Evolutionary conservation across 164 flowering plant genomes (phyloP), one percentile per base, ranked within the genome.

Genomic region (Stephania cephalantha): DNA sequence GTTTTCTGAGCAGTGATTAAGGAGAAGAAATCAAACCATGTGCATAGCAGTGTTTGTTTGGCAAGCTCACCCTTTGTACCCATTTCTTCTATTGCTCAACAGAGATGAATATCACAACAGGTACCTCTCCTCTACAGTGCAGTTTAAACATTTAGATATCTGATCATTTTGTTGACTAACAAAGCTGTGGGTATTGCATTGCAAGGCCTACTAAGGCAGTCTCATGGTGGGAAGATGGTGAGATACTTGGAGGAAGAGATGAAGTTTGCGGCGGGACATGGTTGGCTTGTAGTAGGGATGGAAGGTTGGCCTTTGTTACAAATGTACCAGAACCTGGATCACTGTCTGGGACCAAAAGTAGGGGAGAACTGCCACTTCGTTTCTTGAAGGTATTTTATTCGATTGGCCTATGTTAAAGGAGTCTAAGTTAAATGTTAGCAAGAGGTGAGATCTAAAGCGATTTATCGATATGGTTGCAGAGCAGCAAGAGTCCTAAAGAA

Each of bases 221-320:
- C 67, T 79, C 55, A 48, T 94, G 96, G 97, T 94, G 98, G 98
- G 87, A 85, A 65, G 90, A 78, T 61, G 83, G 79, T 22, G 81
- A 87, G 64, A 86, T 92, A 73, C 64, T 91, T 72, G 98, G 97
- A 6, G 98, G 98, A 2, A 87, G 90, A 81, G 98, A 95, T 77
- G 90, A 74, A 73, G 58, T 80, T 44, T 97, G 88, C 2, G 98
- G 97, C 22, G 97, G 97, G 22, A 91, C 98, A 20, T 94, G 98
- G 98, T 61, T 94, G 81, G 98, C 89, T 72, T 91, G 83, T 76
- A 75, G 83, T 2, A 84, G 75, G 80, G 66, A 81, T 73, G 97
- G 97, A 12, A 86, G 80, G 71, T 13, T 94, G 66, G 94, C 95
- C 58, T 95, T 95, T 68, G 69, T 92, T 46, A 92, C 98, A 0